Conservation (phyloP, 768 basidiomycete genomes). For the Mycena venus region DNA sequence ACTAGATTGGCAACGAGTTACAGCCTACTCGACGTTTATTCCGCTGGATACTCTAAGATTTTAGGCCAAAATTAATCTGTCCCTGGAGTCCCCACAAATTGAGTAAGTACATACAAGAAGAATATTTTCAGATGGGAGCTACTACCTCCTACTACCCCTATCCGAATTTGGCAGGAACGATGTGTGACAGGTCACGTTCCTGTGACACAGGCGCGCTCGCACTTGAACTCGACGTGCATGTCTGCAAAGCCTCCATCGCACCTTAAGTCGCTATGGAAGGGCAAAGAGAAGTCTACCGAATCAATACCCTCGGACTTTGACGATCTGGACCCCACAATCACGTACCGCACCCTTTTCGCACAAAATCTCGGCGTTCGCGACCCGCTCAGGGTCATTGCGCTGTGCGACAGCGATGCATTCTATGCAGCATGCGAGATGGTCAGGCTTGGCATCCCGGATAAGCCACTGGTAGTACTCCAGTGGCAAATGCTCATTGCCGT, state of each 20-base stretch:
- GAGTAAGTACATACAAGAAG: no score
- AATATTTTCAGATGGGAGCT: no score
- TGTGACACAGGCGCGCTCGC: no score
- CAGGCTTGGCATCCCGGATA: slow-evolving; percentile 73
- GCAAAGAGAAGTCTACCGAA: slow-evolving; percentile 63
- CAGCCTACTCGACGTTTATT: no score
- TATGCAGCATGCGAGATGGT: slow-evolving; percentile 91
- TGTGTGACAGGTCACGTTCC: no score
- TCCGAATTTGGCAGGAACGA: no score
- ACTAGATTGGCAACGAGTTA: no score
- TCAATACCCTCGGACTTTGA: slow-evolving; percentile 56
- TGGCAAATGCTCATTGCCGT: slow-evolving; percentile 94
- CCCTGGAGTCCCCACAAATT: no score
- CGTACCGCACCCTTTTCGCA: slow-evolving; percentile 83
- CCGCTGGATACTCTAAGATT: no score
- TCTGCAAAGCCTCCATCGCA: slow-evolving; percentile 1
- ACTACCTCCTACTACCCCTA: no score
- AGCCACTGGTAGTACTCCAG: slow-evolving; percentile 86
- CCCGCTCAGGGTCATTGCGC: slow-evolving; percentile 86
- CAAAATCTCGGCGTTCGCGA: slow-evolving; percentile 78
- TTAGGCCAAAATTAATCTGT: no score
- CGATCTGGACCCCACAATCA: slow-evolving; percentile 77
- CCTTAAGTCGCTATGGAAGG: slow-evolving; percentile 60
- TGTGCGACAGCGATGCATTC: slow-evolving; percentile 92
- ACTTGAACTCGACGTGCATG: background rate